Evolutionary conservation across 2,329 filamentous ascomycete genomes (phyloP).

Genomic region (Ceratocystis ficicola): DNA sequence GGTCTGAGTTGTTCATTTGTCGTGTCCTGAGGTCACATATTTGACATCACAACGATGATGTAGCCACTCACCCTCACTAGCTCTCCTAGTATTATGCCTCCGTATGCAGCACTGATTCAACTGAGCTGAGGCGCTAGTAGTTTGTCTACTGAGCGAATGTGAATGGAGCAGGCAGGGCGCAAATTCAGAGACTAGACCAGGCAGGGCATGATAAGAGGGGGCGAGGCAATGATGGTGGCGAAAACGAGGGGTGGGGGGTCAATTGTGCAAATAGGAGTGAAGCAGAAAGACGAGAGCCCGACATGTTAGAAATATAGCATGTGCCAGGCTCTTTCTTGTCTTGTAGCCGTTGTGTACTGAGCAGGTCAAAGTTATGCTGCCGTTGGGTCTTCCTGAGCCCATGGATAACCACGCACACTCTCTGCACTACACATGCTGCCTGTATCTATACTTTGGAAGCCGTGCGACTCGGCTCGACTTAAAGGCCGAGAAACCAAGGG

Average conservation of each 20-base stretch:
- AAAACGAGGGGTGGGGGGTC: background rate
- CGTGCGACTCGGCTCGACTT: background rate
- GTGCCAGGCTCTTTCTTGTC: background rate
- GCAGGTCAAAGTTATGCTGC: too few species aligned
- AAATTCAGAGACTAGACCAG: background rate
- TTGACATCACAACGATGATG: background rate
- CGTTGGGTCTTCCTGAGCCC: too few species aligned
- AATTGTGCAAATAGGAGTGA: background rate
- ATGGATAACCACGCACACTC: background rate
- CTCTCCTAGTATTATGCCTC: background rate
- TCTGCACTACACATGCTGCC: background rate
- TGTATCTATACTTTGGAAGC: background rate
- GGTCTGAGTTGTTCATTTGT: background rate
- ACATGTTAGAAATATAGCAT: background rate
- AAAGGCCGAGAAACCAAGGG: background rate
- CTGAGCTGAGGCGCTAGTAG: background rate
- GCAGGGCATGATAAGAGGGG: background rate
- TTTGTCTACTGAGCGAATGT: background rate
- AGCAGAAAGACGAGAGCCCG: background rate
- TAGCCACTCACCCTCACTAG: background rate
- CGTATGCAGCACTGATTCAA: background rate
- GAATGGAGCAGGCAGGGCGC: background rate
- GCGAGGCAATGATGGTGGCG: background rate
- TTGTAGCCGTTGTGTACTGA: background rate
- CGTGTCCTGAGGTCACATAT: background rate